Base-by-base conservation (phyloP, 805 yeast species). In the Lipomyces orientalis region DNA sequence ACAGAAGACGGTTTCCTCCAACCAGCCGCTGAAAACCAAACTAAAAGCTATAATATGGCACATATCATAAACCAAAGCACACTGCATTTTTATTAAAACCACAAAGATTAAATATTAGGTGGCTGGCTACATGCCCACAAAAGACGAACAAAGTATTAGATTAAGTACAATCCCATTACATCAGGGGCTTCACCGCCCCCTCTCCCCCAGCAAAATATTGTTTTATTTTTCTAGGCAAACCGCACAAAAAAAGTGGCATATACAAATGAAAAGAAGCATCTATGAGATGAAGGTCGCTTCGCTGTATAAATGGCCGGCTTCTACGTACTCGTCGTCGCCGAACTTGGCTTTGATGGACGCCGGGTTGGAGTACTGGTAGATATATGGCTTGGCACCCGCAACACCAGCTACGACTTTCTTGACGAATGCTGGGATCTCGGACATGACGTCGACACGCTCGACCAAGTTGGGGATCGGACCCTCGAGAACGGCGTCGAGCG, bases 401-500 rank as follows among this genome's bases (percentile, higher is more conserved):
- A 94, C 96, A 66, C 97, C 97, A 70, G 93, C 87, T 58, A 91
- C 98, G 67, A 95, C 90, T 74, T 88, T 90, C 81, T 94, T 95
- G 73, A 95, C 97, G 79, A 95, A 93, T 71, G 87, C 88, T 34
- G 99, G 99, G 67, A 95, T 89, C 81, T 95, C 98, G 61, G 93
- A 91, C 98, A 95, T 93, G 67, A 95, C 98, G 80, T 95, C 99
- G 66, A 95, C 93, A 77, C 98, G 88, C 81, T 92, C 98, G 62
- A 91, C 87, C 68, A 91, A 80, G 58, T 83, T 81, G 19, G 78
- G 77, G 73, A 94, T 83, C 29, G 83, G 80, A 69, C 97, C 97
- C 54, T 74, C 76, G 37, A 77, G 70, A 22, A 76, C 79, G 16
- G 76, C 77, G 9, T 66, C 55, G 57, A 73, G 59, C 3, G 33